Percentiles rank a stretch among this genome's conserved stretches.
These are phyloP conservation scores for Phanerodontia chrysosporium DNA, from an alignment of 768 basidiomycete genomes.

Conservation along the genomic window DNA sequence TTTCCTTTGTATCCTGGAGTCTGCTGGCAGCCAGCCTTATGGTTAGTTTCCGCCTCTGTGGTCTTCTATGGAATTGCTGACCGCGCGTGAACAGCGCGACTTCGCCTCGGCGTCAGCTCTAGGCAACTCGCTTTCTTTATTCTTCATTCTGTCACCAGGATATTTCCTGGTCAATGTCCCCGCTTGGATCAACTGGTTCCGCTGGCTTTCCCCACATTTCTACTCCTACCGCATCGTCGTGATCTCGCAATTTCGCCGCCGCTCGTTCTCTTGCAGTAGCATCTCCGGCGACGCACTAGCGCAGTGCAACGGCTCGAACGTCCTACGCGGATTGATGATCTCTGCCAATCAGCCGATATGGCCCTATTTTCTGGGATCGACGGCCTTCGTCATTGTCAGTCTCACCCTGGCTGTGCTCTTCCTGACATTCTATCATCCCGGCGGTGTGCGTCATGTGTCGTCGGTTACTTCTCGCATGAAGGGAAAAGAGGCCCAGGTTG, in stretches of 20 bases:
- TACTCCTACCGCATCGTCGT: neutral
- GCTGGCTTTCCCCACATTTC: constrained; percentile 1
- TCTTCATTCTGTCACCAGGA: neutral
- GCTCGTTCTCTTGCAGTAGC: neutral
- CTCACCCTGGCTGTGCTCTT: neutral
- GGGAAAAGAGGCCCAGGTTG: neutral
- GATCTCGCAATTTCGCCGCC: neutral
- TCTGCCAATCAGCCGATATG: constrained; percentile 20
- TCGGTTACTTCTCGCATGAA: neutral
- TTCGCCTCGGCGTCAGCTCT: constrained; percentile 32
- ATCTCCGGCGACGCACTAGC: neutral
- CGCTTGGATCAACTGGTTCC: neutral
- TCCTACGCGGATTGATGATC: constrained; percentile 32
- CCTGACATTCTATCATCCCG: neutral
- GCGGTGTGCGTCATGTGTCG: neutral
- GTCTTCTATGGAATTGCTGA: constrained; percentile 32
- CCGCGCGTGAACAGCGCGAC: neutral
- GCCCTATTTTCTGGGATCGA: constrained; percentile 18
- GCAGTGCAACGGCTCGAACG: constrained; percentile 28
- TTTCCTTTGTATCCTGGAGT: neutral
- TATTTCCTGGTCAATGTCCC: neutral
- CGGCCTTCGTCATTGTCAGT: constrained; percentile 28
- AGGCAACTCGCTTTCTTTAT: constrained; percentile 21
- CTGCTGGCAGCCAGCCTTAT: constrained; percentile 25
- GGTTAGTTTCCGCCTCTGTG: constrained; percentile 23